Base-by-base conservation (phyloP, 768 basidiomycete species). In the Suillus tomentosus region DNA sequence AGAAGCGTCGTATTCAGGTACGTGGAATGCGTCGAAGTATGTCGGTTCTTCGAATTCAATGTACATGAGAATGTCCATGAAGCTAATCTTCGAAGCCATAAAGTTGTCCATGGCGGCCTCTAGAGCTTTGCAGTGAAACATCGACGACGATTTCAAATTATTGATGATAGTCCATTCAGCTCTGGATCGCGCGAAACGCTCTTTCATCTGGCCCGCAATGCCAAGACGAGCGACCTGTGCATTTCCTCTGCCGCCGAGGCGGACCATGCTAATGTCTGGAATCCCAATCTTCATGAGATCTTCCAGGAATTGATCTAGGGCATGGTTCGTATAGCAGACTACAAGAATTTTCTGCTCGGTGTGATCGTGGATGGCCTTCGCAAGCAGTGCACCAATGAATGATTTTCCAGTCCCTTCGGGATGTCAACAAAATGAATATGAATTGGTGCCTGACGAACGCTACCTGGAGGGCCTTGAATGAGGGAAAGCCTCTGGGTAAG, bases 291-390 rank as follows among this genome's bases (percentile, higher is more conserved):
- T 78, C 2, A 90, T 70, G 2, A 91, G 80, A 61, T 87, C 84
- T 27, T 85, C 83, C 5, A 91, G 78, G 62, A 91, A 87, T 59
- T 89, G 85, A 65, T 91, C 89, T 0, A 91, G 81, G 0, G 90
- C 89, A 53, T 91, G 90, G 63, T 91, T 91, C 1, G 89, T 91
- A 65, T 85, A 90, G 66, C 88, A 90, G 19, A 89, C 85, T 1
- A 90, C 87, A 5, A 91, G 81, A 27, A 91, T 89, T 0, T 71
- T 85, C 59, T 80, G 77, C 0, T 68, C 19, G 0, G 83, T 83
- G 61, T 74, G 73, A 15, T 84, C 80, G 56, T 89, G 81, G 5
- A 89, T 72, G 4, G 82, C 76, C 67, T 89, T 90, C 0, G 87
- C 87, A 0, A 90, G 73, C 1, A 90, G 77, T 0, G 87, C 87